phyloP scores from a whole-genome alignment of 306 rosid species.

The Acacia crassicarpa region DNA sequence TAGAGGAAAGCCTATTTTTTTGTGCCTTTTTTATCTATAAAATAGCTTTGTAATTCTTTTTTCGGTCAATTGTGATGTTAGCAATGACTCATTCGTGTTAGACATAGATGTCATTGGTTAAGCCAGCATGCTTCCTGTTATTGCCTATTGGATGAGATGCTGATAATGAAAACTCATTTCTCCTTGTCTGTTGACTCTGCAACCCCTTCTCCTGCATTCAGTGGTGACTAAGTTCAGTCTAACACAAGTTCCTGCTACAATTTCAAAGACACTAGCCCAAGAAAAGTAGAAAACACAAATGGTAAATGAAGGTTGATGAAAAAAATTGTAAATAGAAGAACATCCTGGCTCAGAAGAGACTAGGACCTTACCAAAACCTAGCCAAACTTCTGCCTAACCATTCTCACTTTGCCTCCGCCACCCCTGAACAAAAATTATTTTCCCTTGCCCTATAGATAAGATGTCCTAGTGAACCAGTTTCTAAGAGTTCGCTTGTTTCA shows the following conservation, averaged over 20 bases:
- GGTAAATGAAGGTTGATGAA: background rate
- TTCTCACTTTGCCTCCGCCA: too few species aligned
- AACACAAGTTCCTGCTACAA: background rate
- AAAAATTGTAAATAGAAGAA: background rate
- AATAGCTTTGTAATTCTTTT: background rate
- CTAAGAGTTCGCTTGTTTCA: background rate
- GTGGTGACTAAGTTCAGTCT: background rate
- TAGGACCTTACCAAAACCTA: background rate
- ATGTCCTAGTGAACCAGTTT: background rate
- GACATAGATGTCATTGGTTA: background rate
- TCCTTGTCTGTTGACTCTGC: background rate
- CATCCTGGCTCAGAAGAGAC: background rate
- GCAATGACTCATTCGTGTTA: background rate
- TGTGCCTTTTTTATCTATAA: background rate
- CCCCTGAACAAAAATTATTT: too few species aligned
- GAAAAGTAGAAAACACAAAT: background rate
- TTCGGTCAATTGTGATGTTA: background rate
- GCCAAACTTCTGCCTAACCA: too few species aligned
- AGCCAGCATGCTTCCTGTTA: conserved; percentile 9
- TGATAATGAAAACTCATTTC: background rate
- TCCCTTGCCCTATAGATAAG: background rate
- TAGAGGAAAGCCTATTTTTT: background rate
- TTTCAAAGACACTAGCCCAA: background rate
- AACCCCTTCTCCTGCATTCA: background rate
- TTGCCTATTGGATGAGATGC: background rate